phyloP scores from a whole-genome alignment of 2,329 filamentous ascomycete species.

The Pseudogymnoascus sp. region DNA sequence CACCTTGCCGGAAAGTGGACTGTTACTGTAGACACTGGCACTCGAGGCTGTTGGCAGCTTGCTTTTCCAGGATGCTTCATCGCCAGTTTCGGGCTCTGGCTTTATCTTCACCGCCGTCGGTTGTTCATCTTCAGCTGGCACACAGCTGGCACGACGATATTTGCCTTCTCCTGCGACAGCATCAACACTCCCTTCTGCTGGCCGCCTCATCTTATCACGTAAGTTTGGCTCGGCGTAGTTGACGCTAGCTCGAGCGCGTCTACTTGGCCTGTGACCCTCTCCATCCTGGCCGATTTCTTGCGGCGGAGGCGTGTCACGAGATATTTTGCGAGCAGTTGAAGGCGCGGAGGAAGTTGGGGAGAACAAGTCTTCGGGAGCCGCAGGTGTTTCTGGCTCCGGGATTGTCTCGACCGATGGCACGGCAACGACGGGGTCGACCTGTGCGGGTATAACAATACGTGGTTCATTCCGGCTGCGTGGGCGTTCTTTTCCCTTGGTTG shows the following conservation, averaged over 20 bases:
- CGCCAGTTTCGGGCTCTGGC: constrained; percentile 21
- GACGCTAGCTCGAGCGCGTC: constrained; percentile 59
- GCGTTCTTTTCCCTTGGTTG: constrained; percentile 15
- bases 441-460: constrained; percentile 12
- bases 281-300: constrained; percentile 47
- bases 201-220: constrained; percentile 75
- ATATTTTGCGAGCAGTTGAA: constrained; percentile 24
- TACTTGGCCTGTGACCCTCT: constrained; percentile 56
- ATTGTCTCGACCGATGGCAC: constrained; percentile 27
- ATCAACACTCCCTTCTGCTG: constrained; percentile 68
- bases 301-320: constrained; percentile 53
- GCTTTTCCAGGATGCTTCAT: constrained; percentile 26
- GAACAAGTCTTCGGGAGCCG: constrained; percentile 34
- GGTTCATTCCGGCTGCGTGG: constrained; percentile 17
- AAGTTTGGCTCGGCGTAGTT: constrained; percentile 80
- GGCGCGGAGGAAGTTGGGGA: constrained; percentile 45
- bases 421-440: constrained; percentile 13
- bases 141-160: constrained; percentile 24
- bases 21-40: constrained; percentile 23
- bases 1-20: constrained; percentile 25
- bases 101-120: constrained; percentile 21
- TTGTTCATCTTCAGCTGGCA: constrained; percentile 22
- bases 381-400: constrained; percentile 30
- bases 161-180: constrained; percentile 62
- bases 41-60: constrained; percentile 21